Percentiles rank a stretch among this genome's conserved stretches.
Conservation (phyloP, 257 asterid species). For the Fraxinus cuspidata region DNA sequence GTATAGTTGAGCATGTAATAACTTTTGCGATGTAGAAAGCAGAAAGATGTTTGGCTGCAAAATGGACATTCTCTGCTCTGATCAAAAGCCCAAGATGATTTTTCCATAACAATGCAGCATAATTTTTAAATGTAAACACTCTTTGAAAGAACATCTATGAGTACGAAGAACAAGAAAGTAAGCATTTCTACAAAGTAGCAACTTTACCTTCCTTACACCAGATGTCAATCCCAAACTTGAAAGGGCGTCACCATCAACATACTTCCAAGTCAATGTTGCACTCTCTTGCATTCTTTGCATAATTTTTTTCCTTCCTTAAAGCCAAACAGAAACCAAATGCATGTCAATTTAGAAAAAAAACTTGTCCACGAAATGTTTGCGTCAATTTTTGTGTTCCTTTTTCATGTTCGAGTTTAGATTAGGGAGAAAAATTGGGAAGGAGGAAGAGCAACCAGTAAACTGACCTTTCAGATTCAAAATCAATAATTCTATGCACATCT, state of each 20-base stretch:
- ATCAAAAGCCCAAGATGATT: slow-evolving; percentile 2
- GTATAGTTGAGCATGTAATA: no score
- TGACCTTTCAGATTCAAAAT: slow-evolving; percentile 60
- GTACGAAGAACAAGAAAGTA: background rate
- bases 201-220: slow-evolving; percentile 87
- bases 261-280: slow-evolving; percentile 59
- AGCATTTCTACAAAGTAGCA: background rate
- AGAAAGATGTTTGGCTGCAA: slow-evolving; percentile 5
- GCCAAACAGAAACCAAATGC: slow-evolving; percentile 30
- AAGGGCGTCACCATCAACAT: slow-evolving; percentile 61
- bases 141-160: background rate
- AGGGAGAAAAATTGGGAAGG: background rate
- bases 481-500: slow-evolving; percentile 84
- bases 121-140: slow-evolving; percentile 6
- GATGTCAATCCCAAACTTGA: slow-evolving; percentile 87
- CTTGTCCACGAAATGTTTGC: background rate
- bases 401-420: slow-evolving; percentile 4
- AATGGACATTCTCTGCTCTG: background rate
- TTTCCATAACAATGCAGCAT: slow-evolving; percentile 12
- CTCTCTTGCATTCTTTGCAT: slow-evolving; percentile 35
- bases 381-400: slow-evolving; percentile 1
- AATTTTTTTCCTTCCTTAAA: slow-evolving; percentile 49
- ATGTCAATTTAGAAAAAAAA: slow-evolving; percentile 23
- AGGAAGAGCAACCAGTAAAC: slow-evolving; percentile 22
- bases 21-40: no score